phyloP scores from a whole-genome alignment of 257 asterid species.

The Eucommia ulmoides region DNA sequence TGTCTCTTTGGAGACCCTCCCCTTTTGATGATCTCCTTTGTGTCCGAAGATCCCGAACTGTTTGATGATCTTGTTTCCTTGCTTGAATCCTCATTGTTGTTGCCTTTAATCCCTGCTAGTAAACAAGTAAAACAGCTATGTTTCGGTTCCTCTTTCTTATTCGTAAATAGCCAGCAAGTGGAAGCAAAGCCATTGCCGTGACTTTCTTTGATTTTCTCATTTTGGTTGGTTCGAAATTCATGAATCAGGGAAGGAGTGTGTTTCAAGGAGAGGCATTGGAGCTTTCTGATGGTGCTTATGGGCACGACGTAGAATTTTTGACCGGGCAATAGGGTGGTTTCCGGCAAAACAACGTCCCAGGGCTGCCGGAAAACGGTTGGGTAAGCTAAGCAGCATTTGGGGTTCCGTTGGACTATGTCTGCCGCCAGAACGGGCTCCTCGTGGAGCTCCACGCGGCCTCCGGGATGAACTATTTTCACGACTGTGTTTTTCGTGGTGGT shows the following conservation, averaged over 20 bases:
- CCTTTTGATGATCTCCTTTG: not conserved
- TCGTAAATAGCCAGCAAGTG: slow-evolving; percentile 27
- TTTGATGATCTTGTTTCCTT: slow-evolving; percentile 9
- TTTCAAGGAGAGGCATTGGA: slow-evolving; percentile 19
- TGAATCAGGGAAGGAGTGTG: slow-evolving; percentile 8
- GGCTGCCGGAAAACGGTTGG: slow-evolving; percentile 58
- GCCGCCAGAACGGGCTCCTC: slow-evolving; percentile 45
- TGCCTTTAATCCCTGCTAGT: slow-evolving; percentile 9
- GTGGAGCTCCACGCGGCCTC: slow-evolving; percentile 65
- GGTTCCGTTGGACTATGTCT: slow-evolving; percentile 43
- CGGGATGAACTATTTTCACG: slow-evolving; percentile 58
- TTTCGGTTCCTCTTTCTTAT: not conserved
- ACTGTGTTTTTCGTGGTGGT: slow-evolving; percentile 25
- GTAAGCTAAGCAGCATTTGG: slow-evolving; percentile 40
- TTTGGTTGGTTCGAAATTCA: slow-evolving; percentile 3
- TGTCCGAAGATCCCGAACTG: slow-evolving; percentile 7
- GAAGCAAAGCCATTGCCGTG: slow-evolving; percentile 6
- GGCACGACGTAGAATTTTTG: slow-evolving; percentile 54
- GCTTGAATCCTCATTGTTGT: not conserved
- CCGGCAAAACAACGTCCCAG: slow-evolving; percentile 38
- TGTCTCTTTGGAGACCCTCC: slow-evolving; percentile 7
- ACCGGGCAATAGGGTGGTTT: slow-evolving; percentile 42
- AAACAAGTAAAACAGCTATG: slow-evolving; percentile 11
- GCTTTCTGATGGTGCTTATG: slow-evolving; percentile 36
- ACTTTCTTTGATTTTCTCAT: not conserved